Percentiles rank a stretch among this genome's conserved stretches.
These are phyloP conservation scores for Sugiyamaella japonica DNA, from an alignment of 1,139 yeast species.

Conservation along the genomic window DNA sequence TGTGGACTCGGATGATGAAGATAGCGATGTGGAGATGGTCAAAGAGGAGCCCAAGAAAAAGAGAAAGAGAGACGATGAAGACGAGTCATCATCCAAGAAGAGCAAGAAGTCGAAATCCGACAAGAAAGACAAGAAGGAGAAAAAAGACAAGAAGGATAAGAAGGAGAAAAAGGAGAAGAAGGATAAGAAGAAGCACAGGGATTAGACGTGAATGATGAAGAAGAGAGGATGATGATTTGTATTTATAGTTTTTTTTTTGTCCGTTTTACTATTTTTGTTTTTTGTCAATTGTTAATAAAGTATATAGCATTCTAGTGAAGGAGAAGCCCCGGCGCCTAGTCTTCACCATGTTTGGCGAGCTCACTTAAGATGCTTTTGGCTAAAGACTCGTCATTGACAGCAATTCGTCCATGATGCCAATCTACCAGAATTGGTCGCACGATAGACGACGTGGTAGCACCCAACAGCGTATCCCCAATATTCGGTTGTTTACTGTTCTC, in stretches of 20 bases:
- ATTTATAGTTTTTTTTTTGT: slow-evolving; percentile 21
- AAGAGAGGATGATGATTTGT: slow-evolving; percentile 20
- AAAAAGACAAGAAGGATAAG: slow-evolving; percentile 30
- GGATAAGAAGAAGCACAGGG: slow-evolving; percentile 32
- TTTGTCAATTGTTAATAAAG: slow-evolving; percentile 15
- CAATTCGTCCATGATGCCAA: slow-evolving; percentile 41
- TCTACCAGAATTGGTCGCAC: slow-evolving; percentile 41
- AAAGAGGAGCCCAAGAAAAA: slow-evolving; percentile 29
- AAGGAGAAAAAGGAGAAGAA: slow-evolving; percentile 30
- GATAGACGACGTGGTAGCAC: slow-evolving; percentile 18
- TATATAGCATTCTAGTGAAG: slow-evolving; percentile 17
- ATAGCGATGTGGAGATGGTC: slow-evolving; percentile 29
- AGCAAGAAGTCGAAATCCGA: slow-evolving; percentile 33
- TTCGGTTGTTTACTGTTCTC: slow-evolving; percentile 16
- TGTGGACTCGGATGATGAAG: slow-evolving; percentile 31
- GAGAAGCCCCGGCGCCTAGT: slow-evolving; percentile 1
- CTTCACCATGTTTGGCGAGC: slow-evolving; percentile 19
- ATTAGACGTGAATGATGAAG: slow-evolving; percentile 22
- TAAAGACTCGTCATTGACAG: slow-evolving; percentile 44
- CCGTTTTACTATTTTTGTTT: slow-evolving; percentile 15
- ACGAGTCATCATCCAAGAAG: slow-evolving; percentile 26
- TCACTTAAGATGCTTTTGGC: slow-evolving; percentile 39
- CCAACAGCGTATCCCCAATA: background rate
- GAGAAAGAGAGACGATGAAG: slow-evolving; percentile 29
- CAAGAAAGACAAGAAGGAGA: slow-evolving; percentile 31